phyloP scores from a whole-genome alignment of 2,329 filamentous ascomycete species.

The Pseudogymnoascus sp. region DNA sequence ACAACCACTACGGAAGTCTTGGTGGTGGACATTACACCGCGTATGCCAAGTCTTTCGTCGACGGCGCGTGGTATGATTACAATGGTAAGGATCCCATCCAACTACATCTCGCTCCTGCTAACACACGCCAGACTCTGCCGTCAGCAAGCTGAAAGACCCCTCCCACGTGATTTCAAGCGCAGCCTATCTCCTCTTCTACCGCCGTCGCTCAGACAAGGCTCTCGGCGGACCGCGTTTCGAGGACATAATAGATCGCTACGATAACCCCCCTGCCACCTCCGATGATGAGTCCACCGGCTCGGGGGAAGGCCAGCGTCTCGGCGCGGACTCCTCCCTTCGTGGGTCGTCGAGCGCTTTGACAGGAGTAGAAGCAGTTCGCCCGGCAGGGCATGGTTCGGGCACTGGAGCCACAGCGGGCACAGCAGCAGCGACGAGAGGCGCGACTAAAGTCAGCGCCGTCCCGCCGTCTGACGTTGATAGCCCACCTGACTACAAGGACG shows the following conservation, averaged over 20 bases:
- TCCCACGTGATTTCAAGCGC: constrained; percentile 61
- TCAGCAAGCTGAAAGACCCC: constrained; percentile 53
- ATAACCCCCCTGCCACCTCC: constrained; percentile 42
- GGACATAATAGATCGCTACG: constrained; percentile 59
- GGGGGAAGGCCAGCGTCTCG: constrained; percentile 86
- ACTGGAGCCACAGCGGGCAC: constrained; percentile 23
- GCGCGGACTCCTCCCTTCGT: constrained; percentile 73
- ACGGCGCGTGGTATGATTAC: constrained; percentile 89
- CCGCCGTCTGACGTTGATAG: neutral
- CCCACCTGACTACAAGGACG: constrained; percentile 22
- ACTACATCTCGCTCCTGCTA: constrained; percentile 29
- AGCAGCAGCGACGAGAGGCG: constrained; percentile 9
- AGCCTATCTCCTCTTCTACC: constrained; percentile 94
- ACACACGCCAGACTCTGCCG: constrained; percentile 61
- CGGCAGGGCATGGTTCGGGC: constrained; percentile 49
- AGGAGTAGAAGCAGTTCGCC: constrained; percentile 70
- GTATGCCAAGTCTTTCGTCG: constrained; percentile 84
- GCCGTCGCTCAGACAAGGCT: constrained; percentile 67
- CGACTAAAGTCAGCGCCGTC: neutral
- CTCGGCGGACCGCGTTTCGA: constrained; percentile 73
- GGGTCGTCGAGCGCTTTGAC: constrained; percentile 83
- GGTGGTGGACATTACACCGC: constrained; percentile 96
- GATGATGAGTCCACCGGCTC: constrained; percentile 41
- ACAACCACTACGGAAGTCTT: constrained; percentile 90
- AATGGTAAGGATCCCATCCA: constrained; percentile 61